Evolutionary conservation across 768 basidiomycete genomes (phyloP).

Genomic region (Trametes cingulata): DNA sequence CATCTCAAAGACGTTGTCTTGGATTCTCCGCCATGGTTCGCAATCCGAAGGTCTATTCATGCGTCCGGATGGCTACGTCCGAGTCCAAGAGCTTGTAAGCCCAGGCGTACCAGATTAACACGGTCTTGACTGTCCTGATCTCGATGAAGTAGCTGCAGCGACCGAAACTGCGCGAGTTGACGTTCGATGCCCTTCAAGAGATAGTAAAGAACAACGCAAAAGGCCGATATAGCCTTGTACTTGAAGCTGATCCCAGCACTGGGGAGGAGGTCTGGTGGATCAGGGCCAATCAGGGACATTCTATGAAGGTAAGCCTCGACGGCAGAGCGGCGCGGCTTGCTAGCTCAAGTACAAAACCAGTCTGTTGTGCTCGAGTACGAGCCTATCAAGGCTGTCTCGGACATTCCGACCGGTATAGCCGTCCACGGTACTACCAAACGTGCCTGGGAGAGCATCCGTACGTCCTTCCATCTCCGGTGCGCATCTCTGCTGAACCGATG

Average conservation of each 20-base stretch:
- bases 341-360: conserved; percentile 37
- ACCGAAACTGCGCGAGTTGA: conserved; percentile 64
- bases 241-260: conserved; percentile 44
- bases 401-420: conserved; percentile 70
- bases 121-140: conserved; percentile 5
- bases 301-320: conserved; percentile 58
- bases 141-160: conserved; percentile 56
- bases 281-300: conserved; percentile 89
- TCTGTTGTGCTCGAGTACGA: conserved; percentile 66
- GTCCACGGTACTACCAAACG: conserved; percentile 76
- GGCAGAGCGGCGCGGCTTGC: neutral
- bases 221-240: conserved; percentile 58
- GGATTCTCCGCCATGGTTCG: conserved; percentile 90
- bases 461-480: conserved; percentile 12
- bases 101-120: neutral
- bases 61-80: conserved; percentile 83
- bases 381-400: conserved; percentile 53
- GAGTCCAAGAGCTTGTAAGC: conserved; percentile 81
- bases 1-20: conserved; percentile 85
- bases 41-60: conserved; percentile 71
- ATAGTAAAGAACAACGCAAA: conserved; percentile 72
- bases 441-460: conserved; percentile 77
- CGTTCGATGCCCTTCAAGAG: conserved; percentile 52
- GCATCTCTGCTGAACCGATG: neutral
- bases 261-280: conserved; percentile 73